Conservation (phyloP, 1,284 basidiomycete species). For the Cutaneotrichosporon sp. region DNA sequence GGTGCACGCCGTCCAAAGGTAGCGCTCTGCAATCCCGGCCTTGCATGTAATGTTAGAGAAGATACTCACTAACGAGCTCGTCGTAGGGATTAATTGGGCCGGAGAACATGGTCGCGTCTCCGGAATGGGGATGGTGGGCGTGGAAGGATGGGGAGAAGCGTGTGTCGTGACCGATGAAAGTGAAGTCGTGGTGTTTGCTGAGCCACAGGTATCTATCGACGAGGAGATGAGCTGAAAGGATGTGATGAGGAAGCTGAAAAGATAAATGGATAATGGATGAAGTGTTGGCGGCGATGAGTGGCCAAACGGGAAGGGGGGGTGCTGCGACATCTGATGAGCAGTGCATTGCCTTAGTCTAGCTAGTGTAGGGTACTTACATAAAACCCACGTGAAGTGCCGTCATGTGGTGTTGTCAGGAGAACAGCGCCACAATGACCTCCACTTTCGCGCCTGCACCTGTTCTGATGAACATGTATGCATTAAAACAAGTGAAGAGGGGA, state of each 20-base stretch:
- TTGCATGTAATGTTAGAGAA: background rate
- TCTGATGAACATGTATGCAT: no score
- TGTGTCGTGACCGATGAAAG: background rate
- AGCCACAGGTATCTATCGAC: background rate
- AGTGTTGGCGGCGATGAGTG: background rate
- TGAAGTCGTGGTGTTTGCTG: background rate
- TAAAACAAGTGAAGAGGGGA: no score
- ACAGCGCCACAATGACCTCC: background rate
- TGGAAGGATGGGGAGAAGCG: background rate
- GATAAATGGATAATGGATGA: background rate
- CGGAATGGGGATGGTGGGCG: background rate
- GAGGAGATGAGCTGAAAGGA: background rate
- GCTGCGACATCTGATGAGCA: background rate
- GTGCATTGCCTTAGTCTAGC: background rate
- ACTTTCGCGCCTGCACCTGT: background rate
- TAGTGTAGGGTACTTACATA: background rate
- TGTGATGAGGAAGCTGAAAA: background rate
- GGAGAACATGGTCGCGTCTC: constrained; percentile 52
- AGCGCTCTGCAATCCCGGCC: background rate
- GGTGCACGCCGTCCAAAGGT: constrained; percentile 8
- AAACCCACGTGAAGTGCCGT: background rate
- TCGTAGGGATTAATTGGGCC: constrained; percentile 75
- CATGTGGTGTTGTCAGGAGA: background rate
- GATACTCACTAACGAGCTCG: constrained; percentile 78
- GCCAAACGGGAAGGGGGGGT: background rate